A percentile compares a stretch with the other conserved stretches of the same genome.
These are phyloP conservation scores for Penicillium sp. DNA, from an alignment of 2,329 filamentous ascomycete genomes.

Conservation along the genomic window DNA sequence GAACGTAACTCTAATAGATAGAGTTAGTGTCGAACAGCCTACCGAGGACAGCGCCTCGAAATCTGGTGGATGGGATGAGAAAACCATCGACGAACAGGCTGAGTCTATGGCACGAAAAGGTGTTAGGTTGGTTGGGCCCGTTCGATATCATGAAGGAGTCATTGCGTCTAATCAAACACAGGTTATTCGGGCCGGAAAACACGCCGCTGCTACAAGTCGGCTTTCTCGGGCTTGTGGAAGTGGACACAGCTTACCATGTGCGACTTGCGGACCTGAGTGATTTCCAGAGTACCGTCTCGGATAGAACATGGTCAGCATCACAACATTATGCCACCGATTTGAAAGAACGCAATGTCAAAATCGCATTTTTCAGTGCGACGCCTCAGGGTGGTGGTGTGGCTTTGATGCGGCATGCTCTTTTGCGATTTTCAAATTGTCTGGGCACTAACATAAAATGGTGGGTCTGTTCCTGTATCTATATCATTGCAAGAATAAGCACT, in stretches of 20 bases:
- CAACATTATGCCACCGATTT: conserved; percentile 56
- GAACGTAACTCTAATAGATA: conserved; percentile 18
- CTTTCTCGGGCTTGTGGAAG: conserved; percentile 60
- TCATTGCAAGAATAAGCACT: not conserved
- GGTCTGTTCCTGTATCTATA: conserved; percentile 21
- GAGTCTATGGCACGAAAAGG: conserved; percentile 74
- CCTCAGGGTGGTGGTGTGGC: conserved; percentile 76
- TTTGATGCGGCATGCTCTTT: conserved; percentile 69
- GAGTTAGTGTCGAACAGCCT: conserved; percentile 12
- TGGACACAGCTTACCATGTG: conserved; percentile 58
- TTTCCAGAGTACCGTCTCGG: conserved; percentile 54
- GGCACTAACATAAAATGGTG: conserved; percentile 67
- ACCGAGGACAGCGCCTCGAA: conserved; percentile 15
- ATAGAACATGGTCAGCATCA: conserved; percentile 57
- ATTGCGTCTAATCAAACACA: conserved; percentile 26
- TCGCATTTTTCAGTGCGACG: conserved; percentile 72
- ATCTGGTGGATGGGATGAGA: conserved; percentile 39
- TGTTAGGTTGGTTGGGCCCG: conserved; percentile 47
- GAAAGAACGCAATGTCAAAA: conserved; percentile 55
- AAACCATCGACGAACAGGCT: conserved; percentile 68
- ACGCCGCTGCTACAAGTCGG: conserved; percentile 60
- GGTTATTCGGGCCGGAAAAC: conserved; percentile 63
- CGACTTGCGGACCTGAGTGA: conserved; percentile 50
- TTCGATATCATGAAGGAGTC: not conserved
- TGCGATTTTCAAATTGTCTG: conserved; percentile 59